Evolutionary conservation across 257 asterid species (phyloP), one percentile per base, ranked within the genome.

Genomic region (Plantago major): DNA sequence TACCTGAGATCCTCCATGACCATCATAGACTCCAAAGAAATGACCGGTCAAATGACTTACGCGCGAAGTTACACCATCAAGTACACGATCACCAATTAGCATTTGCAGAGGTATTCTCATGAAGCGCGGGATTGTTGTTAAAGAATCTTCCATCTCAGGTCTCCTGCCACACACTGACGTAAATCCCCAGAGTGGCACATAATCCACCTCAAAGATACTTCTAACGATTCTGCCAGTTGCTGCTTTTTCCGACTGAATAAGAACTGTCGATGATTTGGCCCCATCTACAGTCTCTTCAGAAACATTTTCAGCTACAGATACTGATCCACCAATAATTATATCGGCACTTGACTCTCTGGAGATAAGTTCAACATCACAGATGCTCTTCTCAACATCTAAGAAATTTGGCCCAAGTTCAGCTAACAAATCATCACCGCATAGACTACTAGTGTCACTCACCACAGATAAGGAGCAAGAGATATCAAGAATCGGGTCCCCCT

Each of bases 1-100:
- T 59, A 91, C 98, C 95, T 92, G 97, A 65, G 81, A 83, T 62
- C 99, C 99, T 54, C 97, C 99, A 74, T 92, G 99, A 60, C 99
- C 99, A 72, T 92, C 99, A 62, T 92, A 92, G 22, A 92, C 99
- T 37, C 95, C 99, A 65, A 84, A 92, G 79, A 92, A 92, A 80
- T 92, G 99, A 22, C 88, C 82, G 0, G 89, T 81, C 73, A 89
- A 57, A 72, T 92, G 97, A 56, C 89, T 84, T 40, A 92, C 76
- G 26, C 66, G 67, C 43, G 85, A 62, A 1, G 60, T 65, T 44
- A 61, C 68, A 26, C 86, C 88, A 74, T 86, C 90, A 57, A 73
- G 40, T 10, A 53, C 73, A 10, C 74, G 80, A 67, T 80, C 84
- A n/a, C 88, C 90, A 52, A 71, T 67, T 18, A 92, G 79, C 88